A percentile compares a stretch with the other conserved stretches of the same genome.
phyloP scores from a whole-genome alignment of 2,329 filamentous ascomycete genomes.

The Aspergillus tamarii region DNA sequence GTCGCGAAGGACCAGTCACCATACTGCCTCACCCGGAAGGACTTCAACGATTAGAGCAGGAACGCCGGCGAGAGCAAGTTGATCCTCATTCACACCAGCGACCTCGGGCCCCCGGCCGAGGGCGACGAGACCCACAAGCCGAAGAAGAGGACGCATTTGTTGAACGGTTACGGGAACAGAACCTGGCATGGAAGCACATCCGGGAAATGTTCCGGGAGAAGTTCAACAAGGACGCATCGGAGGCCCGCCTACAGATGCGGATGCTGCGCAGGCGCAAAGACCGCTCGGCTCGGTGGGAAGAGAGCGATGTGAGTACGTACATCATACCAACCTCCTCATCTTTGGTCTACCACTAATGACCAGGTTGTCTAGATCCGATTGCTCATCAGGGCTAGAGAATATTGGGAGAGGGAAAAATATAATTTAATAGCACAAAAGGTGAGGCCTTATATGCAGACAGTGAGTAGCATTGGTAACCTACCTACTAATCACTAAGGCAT shows the following conservation, averaged over 20 bases:
- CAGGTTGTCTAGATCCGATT: slow-evolving; percentile 34
- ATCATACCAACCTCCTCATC: slow-evolving; percentile 8
- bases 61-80: slow-evolving; percentile 33
- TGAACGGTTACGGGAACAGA: slow-evolving; percentile 39
- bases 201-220: slow-evolving; percentile 39
- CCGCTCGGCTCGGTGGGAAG: slow-evolving; percentile 41
- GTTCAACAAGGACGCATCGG: slow-evolving; percentile 43
- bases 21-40: slow-evolving; percentile 47
- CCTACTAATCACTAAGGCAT: background rate
- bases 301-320: slow-evolving; percentile 50
- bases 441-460: background rate
- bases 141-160: slow-evolving; percentile 46
- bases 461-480: background rate
- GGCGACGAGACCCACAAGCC: slow-evolving; percentile 40
- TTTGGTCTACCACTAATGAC: slow-evolving; percentile 18
- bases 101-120: slow-evolving; percentile 36
- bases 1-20: slow-evolving; percentile 34
- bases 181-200: slow-evolving; percentile 43
- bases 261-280: slow-evolving; percentile 42
- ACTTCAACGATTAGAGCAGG: slow-evolving; percentile 41
- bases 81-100: slow-evolving; percentile 31
- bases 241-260: slow-evolving; percentile 48
- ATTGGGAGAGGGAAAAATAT: slow-evolving; percentile 44
- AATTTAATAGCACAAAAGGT: slow-evolving; percentile 45
- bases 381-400: slow-evolving; percentile 40